Percentiles rank a stretch among this genome's conserved stretches.
Conservation (phyloP, 2,329 filamentous ascomycete genomes). For the Byssochlamys sp. region DNA sequence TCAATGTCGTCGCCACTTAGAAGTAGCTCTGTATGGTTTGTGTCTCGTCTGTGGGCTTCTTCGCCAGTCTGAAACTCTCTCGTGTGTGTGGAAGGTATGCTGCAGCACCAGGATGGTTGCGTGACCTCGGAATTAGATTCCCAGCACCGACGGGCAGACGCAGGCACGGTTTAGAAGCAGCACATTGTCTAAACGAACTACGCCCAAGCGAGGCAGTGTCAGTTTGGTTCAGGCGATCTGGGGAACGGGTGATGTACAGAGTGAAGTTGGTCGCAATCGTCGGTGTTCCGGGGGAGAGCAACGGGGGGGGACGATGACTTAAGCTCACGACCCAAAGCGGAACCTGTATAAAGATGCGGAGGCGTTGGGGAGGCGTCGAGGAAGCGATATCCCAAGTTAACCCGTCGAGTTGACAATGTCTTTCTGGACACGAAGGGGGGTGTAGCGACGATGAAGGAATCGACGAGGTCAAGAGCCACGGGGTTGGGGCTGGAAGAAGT, state of each 20-base stretch:
- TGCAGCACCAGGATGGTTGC: constrained; percentile 1
- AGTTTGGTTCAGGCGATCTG: not conserved
- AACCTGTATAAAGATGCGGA: not conserved
- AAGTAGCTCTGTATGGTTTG: not conserved
- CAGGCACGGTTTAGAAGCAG: constrained; percentile 6
- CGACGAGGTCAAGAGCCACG: constrained; percentile 16
- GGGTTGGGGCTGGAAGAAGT: constrained; percentile 15
- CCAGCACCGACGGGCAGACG: constrained; percentile 4
- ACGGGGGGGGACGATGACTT: not conserved
- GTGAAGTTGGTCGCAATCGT: not conserved
- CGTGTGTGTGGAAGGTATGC: not conserved
- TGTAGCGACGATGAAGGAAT: not conserved
- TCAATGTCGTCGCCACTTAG: not conserved
- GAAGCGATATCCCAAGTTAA: not conserved
- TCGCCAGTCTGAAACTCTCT: not conserved
- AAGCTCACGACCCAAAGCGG: not conserved
- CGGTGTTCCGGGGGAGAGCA: not conserved
- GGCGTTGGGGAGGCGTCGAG: not conserved
- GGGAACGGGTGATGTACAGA: not conserved
- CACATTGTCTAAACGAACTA: constrained; percentile 5
- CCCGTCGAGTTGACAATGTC: not conserved
- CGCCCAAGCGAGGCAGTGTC: not conserved
- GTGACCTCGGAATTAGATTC: constrained; percentile 4
- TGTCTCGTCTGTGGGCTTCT: not conserved
- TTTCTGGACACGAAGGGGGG: not conserved